Evolutionary conservation across 2,329 filamentous ascomycete genomes (phyloP), one percentile per base, ranked within the genome.

Genomic region (Epichloe uncinata): DNA sequence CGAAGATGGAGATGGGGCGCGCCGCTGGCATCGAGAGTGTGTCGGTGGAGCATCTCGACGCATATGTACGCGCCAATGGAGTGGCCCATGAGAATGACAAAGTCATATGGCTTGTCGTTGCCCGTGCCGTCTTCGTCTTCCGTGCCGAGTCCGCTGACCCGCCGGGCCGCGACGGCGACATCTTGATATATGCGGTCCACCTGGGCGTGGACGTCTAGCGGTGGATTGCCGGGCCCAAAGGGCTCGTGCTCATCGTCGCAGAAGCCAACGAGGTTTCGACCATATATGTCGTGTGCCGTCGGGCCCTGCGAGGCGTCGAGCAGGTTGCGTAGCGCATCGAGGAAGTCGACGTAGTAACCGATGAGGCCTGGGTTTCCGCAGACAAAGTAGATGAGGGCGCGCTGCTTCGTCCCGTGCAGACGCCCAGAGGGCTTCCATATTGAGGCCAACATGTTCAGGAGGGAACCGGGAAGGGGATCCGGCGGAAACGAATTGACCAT

Each of bases 341-440:
- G 70, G 63, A 88, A 91, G 37, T 77, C 72, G 51, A 67, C 69
- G 65, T 91, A 91, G 72, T 86, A 91, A 50, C 75, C 77, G 47
- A 89, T 76, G 16, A 88, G 71, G 5, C 86, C 86, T 5, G 86
- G 86, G 56, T 91, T 91, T 18, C 86, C 86, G 30, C 83, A 78
- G 40, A 91, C 73, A 64, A 87, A 84, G 68, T 81, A 88, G 56
- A 90, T 68, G 46, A 89, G 74, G 53, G 66, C 68, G 53, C 60
- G 66, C 13, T 54, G 53, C 16, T 52, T 50, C 44, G 56, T 50
- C 8, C 47, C 45, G 18, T 55, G 54, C 26, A 52, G 52, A 45
- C 55, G 54, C 22, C 51, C 53, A 20, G 66, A 62, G 5, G 63
- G 64, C 8, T 66, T 51, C 47, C 57, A 64, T 40, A 66, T 58